These are phyloP conservation scores for Phytophthora pinifolia DNA, from an alignment of 352 stramenopile genomes.

Conservation along the genomic window DNA sequence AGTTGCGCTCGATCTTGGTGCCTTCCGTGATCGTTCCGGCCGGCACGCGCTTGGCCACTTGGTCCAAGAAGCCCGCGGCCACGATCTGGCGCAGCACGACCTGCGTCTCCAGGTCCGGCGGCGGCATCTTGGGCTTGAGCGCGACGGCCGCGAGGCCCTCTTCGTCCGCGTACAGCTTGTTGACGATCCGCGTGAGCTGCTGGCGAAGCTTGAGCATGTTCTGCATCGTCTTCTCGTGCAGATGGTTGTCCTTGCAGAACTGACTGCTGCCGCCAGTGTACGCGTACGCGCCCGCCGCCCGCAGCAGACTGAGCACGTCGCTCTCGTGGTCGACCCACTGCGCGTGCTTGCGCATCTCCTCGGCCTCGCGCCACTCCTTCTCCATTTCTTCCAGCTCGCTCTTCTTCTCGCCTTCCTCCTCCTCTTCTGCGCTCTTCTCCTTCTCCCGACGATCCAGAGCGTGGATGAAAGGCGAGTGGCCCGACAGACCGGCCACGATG, in stretches of 20 bases:
- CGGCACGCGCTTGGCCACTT: slow-evolving; percentile 76
- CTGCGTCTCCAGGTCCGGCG: slow-evolving; percentile 62
- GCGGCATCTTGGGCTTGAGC: slow-evolving; percentile 67
- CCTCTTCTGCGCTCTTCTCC: slow-evolving; percentile 39
- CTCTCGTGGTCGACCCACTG: slow-evolving; percentile 85
- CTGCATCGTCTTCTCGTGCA: slow-evolving; percentile 89
- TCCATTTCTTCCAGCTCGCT: slow-evolving; percentile 67
- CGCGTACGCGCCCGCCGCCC: slow-evolving; percentile 76
- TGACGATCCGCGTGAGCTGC: slow-evolving; percentile 84
- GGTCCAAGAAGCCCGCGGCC: slow-evolving; percentile 76
- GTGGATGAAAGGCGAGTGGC: slow-evolving; percentile 75
- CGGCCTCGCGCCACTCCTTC: slow-evolving; percentile 70
- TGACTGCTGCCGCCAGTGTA: slow-evolving; percentile 57
- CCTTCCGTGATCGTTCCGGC: slow-evolving; percentile 75
- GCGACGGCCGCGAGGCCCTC: slow-evolving; percentile 39
- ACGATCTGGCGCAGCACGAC: slow-evolving; percentile 73
- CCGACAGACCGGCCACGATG: slow-evolving; percentile 74
- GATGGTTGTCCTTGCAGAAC: slow-evolving; percentile 76
- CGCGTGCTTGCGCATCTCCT: slow-evolving; percentile 65
- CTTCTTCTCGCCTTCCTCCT: slow-evolving; percentile 31
- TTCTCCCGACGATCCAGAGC: slow-evolving; percentile 47
- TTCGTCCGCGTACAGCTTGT: slow-evolving; percentile 56
- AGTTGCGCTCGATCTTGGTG: slow-evolving; percentile 84
- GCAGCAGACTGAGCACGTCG: slow-evolving; percentile 77
- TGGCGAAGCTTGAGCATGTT: slow-evolving; percentile 86